Conservation (phyloP, 1,139 yeast genomes). For the Wickerhamiella pararugosa region DNA sequence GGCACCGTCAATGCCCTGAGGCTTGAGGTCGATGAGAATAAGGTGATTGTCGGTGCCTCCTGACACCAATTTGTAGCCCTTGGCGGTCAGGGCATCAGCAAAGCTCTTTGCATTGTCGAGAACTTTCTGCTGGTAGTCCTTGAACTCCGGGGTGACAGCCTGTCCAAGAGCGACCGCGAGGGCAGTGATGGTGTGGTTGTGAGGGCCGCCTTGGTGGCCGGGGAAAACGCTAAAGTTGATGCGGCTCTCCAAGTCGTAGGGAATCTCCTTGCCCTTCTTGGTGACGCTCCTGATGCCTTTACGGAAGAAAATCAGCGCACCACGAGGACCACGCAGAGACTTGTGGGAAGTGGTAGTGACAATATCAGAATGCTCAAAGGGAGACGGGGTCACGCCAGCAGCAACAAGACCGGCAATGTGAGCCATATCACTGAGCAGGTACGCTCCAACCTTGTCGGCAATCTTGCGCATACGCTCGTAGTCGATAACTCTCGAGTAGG, state of each 20-base stretch:
- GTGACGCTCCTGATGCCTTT: slow-evolving; percentile 84
- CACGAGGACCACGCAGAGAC: slow-evolving; percentile 97
- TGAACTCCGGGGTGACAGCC: slow-evolving; percentile 84
- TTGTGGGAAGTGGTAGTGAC: slow-evolving; percentile 98
- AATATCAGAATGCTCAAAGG: slow-evolving; percentile 90
- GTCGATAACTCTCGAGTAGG: slow-evolving; percentile 89
- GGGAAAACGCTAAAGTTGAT: slow-evolving; percentile 98
- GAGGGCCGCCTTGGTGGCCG: slow-evolving; percentile 99
- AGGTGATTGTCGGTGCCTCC: slow-evolving; percentile 95
- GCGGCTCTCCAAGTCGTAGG: slow-evolving; percentile 84
- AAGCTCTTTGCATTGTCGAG: slow-evolving; percentile 78
- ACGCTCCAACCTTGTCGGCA: slow-evolving; percentile 94
- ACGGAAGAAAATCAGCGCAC: slow-evolving; percentile 97
- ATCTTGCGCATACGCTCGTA: slow-evolving; percentile 92
- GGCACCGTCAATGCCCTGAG: slow-evolving; percentile 91
- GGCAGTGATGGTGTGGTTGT: slow-evolving; percentile 96
- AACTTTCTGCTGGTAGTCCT: slow-evolving; percentile 77
- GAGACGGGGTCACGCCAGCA: slow-evolving; percentile 92
- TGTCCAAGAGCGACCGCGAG: slow-evolving; percentile 93
- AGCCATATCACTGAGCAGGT: slow-evolving; percentile 94
- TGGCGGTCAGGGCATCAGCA: slow-evolving; percentile 52
- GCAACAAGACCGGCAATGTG: slow-evolving; percentile 94
- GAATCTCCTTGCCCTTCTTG: slow-evolving; percentile 82
- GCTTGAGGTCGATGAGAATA: slow-evolving; percentile 80
- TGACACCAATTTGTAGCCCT: slow-evolving; percentile 74